Evolutionary conservation across 2,329 filamentous ascomycete genomes (phyloP), one percentile per base, ranked within the genome.

Genomic region (Fusarium robinianum): DNA sequence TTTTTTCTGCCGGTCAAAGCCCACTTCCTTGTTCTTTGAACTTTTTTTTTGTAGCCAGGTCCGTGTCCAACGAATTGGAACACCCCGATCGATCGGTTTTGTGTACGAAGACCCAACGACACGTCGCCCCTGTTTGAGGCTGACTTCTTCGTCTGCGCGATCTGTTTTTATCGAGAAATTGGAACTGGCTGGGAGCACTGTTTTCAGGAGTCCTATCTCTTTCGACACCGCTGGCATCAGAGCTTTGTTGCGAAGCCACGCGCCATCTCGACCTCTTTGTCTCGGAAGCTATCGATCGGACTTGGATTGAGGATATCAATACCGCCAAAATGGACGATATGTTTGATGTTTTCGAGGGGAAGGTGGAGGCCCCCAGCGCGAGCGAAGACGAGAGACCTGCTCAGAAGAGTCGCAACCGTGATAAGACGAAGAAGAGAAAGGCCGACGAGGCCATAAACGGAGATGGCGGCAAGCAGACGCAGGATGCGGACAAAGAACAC

Each of bases 391-490:
- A 76, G 67, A 66, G 55, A 51, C 57, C 54, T 8, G 56, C 73
- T 14, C 80, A 77, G 51, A 77, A 74, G 56, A 71, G 65, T 60
- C 79, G 81, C 44, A 83, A 67, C 36, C 59, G 57, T 23, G 80
- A 84, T 54, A 82, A 79, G 68, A 87, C 75, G 72, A 94, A 90
- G 73, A 96, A 96, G 78, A 82, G 90, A 69, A 88, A 90, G 68
- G 85, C 86, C 25, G 91, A 90, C 66, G 89, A 90, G 50, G 80
- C 82, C 47, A 81, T 90, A 55, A 92, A 60, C 16, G 55, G 55
- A 8, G 21, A 44, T 36, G 53, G 39, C 7, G 35, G n/a, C 22
- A 60, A 51, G 40, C 27, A 19, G 5, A 31, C 45, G 8, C 38
- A 58, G 16, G 55, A 61, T 16, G 66, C 57, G 5, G 57, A 57